Conservation (phyloP, 2,329 filamentous ascomycete genomes). For the Aspergillus arachidicola region DNA sequence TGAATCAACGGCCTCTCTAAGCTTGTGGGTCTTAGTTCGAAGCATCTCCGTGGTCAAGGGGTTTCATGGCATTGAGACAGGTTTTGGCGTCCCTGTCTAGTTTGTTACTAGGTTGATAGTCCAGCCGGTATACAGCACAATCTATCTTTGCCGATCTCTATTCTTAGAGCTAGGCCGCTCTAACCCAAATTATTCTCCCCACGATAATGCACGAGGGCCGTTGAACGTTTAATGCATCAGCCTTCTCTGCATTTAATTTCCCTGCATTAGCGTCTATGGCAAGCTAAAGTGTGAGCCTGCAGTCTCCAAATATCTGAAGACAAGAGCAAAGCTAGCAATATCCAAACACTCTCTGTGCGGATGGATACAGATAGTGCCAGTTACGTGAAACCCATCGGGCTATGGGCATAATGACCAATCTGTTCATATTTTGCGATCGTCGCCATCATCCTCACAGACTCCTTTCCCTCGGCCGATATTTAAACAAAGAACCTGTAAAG, state of each 20-base stretch:
- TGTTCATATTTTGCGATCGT: not conserved
- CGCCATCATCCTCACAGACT: accelerated
- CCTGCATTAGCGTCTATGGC: not conserved
- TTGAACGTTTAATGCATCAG: not conserved
- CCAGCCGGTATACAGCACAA: not conserved
- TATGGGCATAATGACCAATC: not conserved
- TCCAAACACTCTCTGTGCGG: too few species aligned
- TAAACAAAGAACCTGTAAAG: not conserved
- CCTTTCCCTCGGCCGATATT: not conserved
- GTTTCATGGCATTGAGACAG: not conserved
- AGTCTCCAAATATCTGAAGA: too few species aligned
- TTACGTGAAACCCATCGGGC: too few species aligned
- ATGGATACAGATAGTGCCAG: too few species aligned
- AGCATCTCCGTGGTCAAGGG: not conserved
- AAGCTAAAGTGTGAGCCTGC: not conserved
- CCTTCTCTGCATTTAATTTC: not conserved
- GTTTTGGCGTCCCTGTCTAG: too few species aligned
- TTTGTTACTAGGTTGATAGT: not conserved
- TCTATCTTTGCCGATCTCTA: not conserved
- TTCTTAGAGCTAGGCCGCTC: not conserved
- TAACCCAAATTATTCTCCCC: not conserved
- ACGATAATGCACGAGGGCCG: not conserved
- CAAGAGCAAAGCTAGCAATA: too few species aligned
- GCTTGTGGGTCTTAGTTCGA: not conserved
- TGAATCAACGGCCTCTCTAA: not conserved